These are phyloP conservation scores for Amanita inopinata DNA, from an alignment of 768 basidiomycete species.

Conservation along the genomic window DNA sequence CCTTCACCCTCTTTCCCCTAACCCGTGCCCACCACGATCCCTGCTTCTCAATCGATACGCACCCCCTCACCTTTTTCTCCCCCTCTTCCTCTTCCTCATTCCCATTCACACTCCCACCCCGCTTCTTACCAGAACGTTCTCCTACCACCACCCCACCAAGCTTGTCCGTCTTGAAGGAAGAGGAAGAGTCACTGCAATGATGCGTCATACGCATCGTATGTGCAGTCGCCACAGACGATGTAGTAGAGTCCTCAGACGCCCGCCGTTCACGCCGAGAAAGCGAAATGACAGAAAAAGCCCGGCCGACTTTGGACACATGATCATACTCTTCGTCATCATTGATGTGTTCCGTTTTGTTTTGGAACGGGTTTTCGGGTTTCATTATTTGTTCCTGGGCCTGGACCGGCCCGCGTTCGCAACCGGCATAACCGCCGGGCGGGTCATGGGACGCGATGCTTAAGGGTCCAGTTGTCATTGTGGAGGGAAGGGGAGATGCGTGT, in stretches of 20 bases:
- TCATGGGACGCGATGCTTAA: too few species aligned
- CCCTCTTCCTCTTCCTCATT: not conserved
- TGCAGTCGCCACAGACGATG: not conserved
- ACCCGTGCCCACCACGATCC: not conserved
- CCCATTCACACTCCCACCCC: not conserved
- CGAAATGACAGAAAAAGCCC: conserved; percentile 3
- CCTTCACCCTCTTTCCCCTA: not conserved
- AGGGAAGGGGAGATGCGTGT: too few species aligned
- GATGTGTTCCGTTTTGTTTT: not conserved
- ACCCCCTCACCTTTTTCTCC: not conserved
- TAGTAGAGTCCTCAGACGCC: not conserved
- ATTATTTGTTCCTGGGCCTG: not conserved
- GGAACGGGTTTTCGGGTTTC: not conserved
- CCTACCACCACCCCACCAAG: too few species aligned
- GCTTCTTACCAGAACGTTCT: too few species aligned
- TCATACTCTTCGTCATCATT: not conserved
- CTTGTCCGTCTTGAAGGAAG: too few species aligned
- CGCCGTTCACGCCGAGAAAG: not conserved
- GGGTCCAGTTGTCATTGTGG: too few species aligned
- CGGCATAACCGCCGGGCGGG: too few species aligned
- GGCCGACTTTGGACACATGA: not conserved
- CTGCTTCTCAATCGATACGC: too few species aligned
- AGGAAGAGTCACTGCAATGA: too few species aligned
- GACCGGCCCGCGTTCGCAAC: not conserved
- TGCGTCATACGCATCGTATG: too few species aligned